Evolutionary conservation across 2,329 filamentous ascomycete genomes (phyloP).

Genomic region (Xylariaceae sp.): DNA sequence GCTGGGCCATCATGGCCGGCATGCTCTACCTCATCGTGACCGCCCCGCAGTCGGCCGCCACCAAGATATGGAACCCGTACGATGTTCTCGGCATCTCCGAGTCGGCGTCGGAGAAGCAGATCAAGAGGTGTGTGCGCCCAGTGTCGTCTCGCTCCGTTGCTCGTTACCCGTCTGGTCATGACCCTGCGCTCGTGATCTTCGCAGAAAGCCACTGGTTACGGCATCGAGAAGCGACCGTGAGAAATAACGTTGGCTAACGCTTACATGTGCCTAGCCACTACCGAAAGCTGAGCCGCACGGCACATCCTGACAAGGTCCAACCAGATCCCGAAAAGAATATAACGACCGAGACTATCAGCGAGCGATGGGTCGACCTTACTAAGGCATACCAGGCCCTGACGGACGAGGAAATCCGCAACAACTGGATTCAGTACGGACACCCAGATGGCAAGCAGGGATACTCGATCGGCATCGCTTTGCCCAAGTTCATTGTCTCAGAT

Average conservation of each 20-base stretch:
- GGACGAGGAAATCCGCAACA: constrained; percentile 94
- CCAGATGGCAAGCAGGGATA: constrained; percentile 97
- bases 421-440: constrained; percentile 92
- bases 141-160: too few relatives aligned
- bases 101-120: constrained; percentile 79
- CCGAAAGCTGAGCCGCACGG: constrained; percentile 74
- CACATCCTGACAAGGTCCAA: constrained; percentile 87
- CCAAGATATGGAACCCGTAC: constrained; percentile 94
- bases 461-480: constrained; percentile 94
- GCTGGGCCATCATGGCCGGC: constrained; percentile 77
- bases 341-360: constrained; percentile 78
- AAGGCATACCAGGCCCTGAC: constrained; percentile 98
- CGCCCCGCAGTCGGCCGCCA: constrained; percentile 60
- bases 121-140: too few relatives aligned
- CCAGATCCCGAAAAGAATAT: constrained; percentile 83
- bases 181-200: too few relatives aligned
- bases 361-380: constrained; percentile 86
- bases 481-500: constrained; percentile 84
- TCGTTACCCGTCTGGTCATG: too few relatives aligned
- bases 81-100: constrained; percentile 83
- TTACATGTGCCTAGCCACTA: too few relatives aligned
- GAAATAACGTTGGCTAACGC: too few relatives aligned
- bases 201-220: too few relatives aligned
- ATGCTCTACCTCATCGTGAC: constrained; percentile 88
- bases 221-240: too few relatives aligned